These are phyloP conservation scores for Metarhizium guizhouense DNA, from an alignment of 2,329 filamentous ascomycete genomes.

Conservation along the genomic window DNA sequence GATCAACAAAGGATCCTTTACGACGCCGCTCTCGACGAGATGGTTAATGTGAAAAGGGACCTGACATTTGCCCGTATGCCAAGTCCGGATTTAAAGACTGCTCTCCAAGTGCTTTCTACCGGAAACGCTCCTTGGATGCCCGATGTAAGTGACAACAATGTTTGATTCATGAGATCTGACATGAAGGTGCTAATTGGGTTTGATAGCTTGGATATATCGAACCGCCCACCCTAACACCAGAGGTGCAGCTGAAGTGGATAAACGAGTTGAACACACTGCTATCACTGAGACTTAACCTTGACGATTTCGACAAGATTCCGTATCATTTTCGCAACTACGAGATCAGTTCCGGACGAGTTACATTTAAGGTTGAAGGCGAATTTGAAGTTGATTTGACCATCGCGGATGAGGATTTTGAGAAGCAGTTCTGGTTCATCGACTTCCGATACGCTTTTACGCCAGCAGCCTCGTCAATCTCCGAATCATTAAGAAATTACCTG, in stretches of 20 bases:
- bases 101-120: slow-evolving; percentile 73
- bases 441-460: slow-evolving; percentile 77
- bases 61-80: slow-evolving; percentile 67
- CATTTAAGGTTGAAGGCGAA: slow-evolving; percentile 73
- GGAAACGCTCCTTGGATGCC: slow-evolving; percentile 72
- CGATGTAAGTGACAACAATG: slow-evolving; percentile 44
- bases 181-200: slow-evolving; percentile 21
- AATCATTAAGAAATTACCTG: slow-evolving; percentile 54
- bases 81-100: slow-evolving; percentile 85
- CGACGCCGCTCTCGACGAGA: slow-evolving; percentile 47
- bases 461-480: slow-evolving; percentile 49
- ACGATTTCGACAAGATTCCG: slow-evolving; percentile 71
- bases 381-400: slow-evolving; percentile 93
- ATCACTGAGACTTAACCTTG: slow-evolving; percentile 71
- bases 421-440: slow-evolving; percentile 92
- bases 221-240: slow-evolving; percentile 58
- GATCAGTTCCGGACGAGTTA: slow-evolving; percentile 79
- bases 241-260: slow-evolving; percentile 65
- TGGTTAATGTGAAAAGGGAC: slow-evolving; percentile 65
- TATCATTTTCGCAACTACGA: slow-evolving; percentile 67
- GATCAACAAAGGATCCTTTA: slow-evolving; percentile 53
- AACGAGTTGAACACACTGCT: slow-evolving; percentile 77
- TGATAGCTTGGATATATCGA: slow-evolving; percentile 66
- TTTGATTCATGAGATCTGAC: background rate
- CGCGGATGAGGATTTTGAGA: slow-evolving; percentile 71